Conservation (phyloP, 495 filamentous ascomycete genomes). For the Copromyces sp. region DNA sequence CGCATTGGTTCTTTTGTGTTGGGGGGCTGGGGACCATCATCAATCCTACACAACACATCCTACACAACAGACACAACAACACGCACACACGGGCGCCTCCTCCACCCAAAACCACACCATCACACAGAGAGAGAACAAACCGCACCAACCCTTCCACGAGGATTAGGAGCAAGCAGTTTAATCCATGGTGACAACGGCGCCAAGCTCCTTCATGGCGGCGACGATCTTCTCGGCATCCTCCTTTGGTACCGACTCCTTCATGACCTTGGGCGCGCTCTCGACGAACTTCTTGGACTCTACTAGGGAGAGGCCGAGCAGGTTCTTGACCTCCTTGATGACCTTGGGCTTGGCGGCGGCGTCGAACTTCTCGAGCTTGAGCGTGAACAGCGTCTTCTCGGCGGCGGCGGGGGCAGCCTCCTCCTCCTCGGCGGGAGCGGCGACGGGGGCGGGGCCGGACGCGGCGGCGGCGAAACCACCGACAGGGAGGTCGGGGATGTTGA, state of each 20-base stretch:
- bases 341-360: constrained; percentile 88
- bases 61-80: neutral
- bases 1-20: neutral
- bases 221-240: constrained; percentile 99
- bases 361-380: constrained; percentile 80
- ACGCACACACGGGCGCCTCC: neutral
- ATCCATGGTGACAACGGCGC: constrained; percentile 82
- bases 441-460: constrained; percentile 34
- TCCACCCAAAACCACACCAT: neutral
- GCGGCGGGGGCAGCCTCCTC: constrained; percentile 82
- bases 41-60: neutral
- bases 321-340: constrained; percentile 99
- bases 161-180: constrained; percentile 32
- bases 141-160: neutral
- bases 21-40: neutral
- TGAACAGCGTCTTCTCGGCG: constrained; percentile 96
- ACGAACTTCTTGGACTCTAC: constrained; percentile 99
- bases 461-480: constrained; percentile 69
- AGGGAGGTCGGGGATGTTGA: constrained; percentile 97
- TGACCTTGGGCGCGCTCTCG: constrained; percentile 89
- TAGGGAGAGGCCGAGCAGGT: constrained; percentile 83
- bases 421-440: constrained; percentile 51
- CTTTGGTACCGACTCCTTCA: constrained; percentile 98
- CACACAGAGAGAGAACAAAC: neutral
- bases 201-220: constrained; percentile 82